Evolutionary conservation across 805 yeast genomes (phyloP), one percentile per base, ranked within the genome.

Genomic region (Nakazawaea peltata): DNA sequence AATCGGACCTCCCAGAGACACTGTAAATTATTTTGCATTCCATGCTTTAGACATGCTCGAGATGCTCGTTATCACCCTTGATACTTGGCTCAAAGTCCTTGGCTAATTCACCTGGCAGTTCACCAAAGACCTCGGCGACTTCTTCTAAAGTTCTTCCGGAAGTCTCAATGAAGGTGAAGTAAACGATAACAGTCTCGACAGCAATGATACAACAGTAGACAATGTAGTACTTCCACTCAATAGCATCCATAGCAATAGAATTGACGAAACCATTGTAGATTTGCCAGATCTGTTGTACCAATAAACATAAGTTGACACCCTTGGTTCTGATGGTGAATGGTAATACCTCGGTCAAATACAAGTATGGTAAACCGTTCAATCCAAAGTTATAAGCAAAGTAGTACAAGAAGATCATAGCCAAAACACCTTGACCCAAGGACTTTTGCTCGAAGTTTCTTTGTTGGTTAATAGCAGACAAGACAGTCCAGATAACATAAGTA

Each of bases 321-420:
- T 41, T 42, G 19, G 42, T 26, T 34, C 45, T 37, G 16, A 42
- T 26, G n/a, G 30, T 30, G 30, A 45, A 55, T 34, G 66, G 56
- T 32, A 54, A 41, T 27, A 54, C 53, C 49, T 66, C 76, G 28
- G 75, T 65, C 34, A 62, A 45, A 46, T 70, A 70, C 30, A 66
- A 44, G 47, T 49, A 61, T 34, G 72, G 70, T 37, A 68, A 56
- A 34, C 73, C 74, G 40, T 66, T 65, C 34, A 55, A 47, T 25
- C 68, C 69, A 30, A 59, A 50, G 44, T 65, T 57, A 50, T 67
- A 69, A 28, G 58, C 56, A 32, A 51, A 45, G 49, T 61, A 59
- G 61, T 57, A 67, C 28, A 69, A 45, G 61, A 68, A 71, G 34
- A 72, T 65, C 69, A 71, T 65, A 6, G 71, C 71, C 46, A 63